phyloP scores from a whole-genome alignment of 768 basidiomycete genomes.

The Mycena maculata region DNA sequence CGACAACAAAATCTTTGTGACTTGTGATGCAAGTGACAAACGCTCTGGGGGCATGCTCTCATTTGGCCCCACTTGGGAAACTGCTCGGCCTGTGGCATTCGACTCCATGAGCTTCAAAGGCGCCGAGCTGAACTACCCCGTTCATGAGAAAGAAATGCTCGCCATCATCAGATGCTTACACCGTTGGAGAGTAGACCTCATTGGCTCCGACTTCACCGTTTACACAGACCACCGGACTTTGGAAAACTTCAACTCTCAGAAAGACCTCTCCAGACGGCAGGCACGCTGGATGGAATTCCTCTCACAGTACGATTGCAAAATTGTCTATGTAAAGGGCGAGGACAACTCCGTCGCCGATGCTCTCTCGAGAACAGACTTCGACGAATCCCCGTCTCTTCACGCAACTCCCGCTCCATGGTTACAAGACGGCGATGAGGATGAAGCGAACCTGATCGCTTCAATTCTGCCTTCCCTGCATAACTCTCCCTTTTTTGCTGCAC shows the following conservation, averaged over 20 bases:
- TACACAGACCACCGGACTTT: constrained; percentile 1
- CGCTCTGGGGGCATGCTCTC: constrained; percentile 42
- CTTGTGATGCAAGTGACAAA: constrained; percentile 42
- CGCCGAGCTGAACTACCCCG: constrained; percentile 45
- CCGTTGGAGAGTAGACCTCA: background rate
- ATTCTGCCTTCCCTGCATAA: background rate
- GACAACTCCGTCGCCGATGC: constrained; percentile 4
- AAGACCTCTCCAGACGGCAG: background rate
- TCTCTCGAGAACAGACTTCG: background rate
- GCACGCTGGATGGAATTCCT: constrained; percentile 1
- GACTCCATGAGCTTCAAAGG: constrained; percentile 39
- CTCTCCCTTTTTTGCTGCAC: background rate
- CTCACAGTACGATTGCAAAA: background rate
- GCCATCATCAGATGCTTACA: constrained; percentile 42
- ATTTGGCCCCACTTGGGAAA: constrained; percentile 40
- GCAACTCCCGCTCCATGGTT: background rate
- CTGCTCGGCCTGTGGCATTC: constrained; percentile 45
- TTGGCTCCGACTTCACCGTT: background rate
- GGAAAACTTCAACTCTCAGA: background rate
- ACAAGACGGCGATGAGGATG: background rate
- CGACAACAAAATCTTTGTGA: constrained; percentile 47
- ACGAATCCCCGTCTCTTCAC: background rate
- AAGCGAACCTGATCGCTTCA: background rate
- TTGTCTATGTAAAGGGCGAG: background rate
- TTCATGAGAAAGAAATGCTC: constrained; percentile 30